Evolutionary conservation across 768 basidiomycete species (phyloP).

Genomic region (Lactarius tabidus): DNA sequence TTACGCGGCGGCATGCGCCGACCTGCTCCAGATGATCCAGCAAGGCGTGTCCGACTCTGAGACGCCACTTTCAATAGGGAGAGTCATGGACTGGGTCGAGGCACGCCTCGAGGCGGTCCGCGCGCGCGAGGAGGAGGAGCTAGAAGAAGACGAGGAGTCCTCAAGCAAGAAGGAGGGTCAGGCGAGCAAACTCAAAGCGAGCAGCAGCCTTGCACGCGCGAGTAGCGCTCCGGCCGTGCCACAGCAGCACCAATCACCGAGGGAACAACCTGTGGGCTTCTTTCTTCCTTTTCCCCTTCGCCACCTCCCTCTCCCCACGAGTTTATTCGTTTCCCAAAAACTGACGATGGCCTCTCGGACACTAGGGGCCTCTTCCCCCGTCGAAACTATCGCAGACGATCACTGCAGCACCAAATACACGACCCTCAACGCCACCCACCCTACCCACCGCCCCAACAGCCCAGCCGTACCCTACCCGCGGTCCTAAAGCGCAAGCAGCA

Average conservation of each 20-base stretch:
- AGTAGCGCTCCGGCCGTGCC: constrained; percentile 25
- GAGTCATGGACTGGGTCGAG: constrained; percentile 84
- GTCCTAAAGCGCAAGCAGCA: constrained; percentile 24
- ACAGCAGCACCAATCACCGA: constrained; percentile 21
- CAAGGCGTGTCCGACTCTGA: constrained; percentile 65
- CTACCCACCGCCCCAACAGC: constrained; percentile 27
- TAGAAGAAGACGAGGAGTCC: constrained; percentile 74
- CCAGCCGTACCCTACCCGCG: constrained; percentile 19
- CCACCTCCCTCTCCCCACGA: not conserved
- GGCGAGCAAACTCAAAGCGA: constrained; percentile 29
- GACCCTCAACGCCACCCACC: constrained; percentile 31
- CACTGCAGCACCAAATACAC: constrained; percentile 17
- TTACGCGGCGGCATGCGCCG: constrained; percentile 75
- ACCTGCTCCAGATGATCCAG: constrained; percentile 78
- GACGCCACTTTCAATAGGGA: constrained; percentile 54
- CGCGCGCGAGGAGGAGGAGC: constrained; percentile 73
- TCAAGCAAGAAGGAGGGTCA: constrained; percentile 35
- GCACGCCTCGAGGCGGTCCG: constrained; percentile 74
- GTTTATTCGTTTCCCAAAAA: not conserved
- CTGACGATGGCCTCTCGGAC: constrained; percentile 24
- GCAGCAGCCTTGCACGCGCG: constrained; percentile 25
- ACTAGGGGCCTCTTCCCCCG: constrained; percentile 38
- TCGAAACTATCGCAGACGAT: constrained; percentile 27
- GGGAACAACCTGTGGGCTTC: constrained; percentile 25
- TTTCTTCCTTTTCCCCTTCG: constrained; percentile 23